phyloP scores from a whole-genome alignment of 176 grass and related monocot genomes.

The Areca catechu region DNA sequence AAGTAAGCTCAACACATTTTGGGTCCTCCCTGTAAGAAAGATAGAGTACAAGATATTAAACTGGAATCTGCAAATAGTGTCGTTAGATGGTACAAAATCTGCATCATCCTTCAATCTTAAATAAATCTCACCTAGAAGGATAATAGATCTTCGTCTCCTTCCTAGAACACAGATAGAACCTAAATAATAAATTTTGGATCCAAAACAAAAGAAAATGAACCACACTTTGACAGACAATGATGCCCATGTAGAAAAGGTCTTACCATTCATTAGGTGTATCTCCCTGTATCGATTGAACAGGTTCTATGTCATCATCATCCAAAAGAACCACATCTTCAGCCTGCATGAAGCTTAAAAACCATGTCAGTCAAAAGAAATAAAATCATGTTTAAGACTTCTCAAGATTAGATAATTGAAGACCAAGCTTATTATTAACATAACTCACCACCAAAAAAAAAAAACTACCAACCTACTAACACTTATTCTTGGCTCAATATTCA shows the following conservation, averaged over 20 bases:
- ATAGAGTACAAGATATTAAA: slow-evolving; percentile 5
- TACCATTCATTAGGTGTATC: slow-evolving; percentile 30
- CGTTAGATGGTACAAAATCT: slow-evolving; percentile 1
- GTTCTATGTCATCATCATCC: slow-evolving; percentile 62
- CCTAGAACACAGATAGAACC: slow-evolving; percentile 31
- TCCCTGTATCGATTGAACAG: slow-evolving; percentile 17
- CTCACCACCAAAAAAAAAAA: no score
- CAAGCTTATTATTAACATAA: no score
- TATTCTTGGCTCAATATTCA: no score
- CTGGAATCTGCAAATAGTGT: not conserved
- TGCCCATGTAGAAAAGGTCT: slow-evolving; percentile 5
- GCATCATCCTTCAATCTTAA: not conserved
- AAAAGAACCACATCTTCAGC: slow-evolving; percentile 52
- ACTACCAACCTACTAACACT: no score
- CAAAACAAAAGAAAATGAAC: slow-evolving; percentile 3
- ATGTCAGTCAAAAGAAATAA: slow-evolving; percentile 20
- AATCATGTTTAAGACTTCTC: not conserved
- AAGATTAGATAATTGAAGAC: no score
- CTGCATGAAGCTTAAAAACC: slow-evolving; percentile 10
- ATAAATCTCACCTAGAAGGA: slow-evolving; percentile 59
- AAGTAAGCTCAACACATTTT: slow-evolving; percentile 50
- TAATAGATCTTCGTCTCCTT: slow-evolving; percentile 56
- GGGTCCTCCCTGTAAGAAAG: slow-evolving; percentile 62
- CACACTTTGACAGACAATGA: not conserved
- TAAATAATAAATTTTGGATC: not conserved